Evolutionary conservation across 2,329 filamentous ascomycete species (phyloP).

Genomic region (Ramularia endophylla): DNA sequence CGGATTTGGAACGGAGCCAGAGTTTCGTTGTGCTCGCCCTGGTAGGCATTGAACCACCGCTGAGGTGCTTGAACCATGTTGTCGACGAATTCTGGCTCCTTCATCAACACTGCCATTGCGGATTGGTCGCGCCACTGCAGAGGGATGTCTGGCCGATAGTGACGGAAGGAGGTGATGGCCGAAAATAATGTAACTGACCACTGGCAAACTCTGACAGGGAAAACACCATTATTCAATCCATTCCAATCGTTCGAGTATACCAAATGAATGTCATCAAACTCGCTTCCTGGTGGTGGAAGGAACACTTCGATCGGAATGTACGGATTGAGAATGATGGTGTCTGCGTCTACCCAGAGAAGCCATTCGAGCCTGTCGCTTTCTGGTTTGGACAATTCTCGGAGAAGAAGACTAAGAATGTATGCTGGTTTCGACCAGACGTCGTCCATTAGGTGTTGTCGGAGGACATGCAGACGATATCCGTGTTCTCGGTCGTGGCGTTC

Average conservation of each 20-base stretch:
- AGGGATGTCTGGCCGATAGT: slow-evolving; percentile 33
- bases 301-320: slow-evolving; percentile 37
- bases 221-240: slow-evolving; percentile 41
- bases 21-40: slow-evolving; percentile 35
- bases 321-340: slow-evolving; percentile 40
- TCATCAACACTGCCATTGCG: slow-evolving; percentile 36
- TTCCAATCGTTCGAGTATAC: slow-evolving; percentile 37
- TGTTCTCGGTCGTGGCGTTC: slow-evolving; percentile 36
- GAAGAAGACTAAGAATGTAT: slow-evolving; percentile 37
- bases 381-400: slow-evolving; percentile 35
- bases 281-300: slow-evolving; percentile 30
- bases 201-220: slow-evolving; percentile 35
- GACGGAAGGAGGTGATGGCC: slow-evolving; percentile 34
- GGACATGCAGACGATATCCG: slow-evolving; percentile 38
- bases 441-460: slow-evolving; percentile 38
- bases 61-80: slow-evolving; percentile 35
- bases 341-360: slow-evolving; percentile 42
- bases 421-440: slow-evolving; percentile 43
- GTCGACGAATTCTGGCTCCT: slow-evolving; percentile 29
- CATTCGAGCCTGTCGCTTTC: slow-evolving; percentile 36
- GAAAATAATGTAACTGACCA: slow-evolving; percentile 38
- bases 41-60: slow-evolving; percentile 42
- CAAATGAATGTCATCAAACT: slow-evolving; percentile 33
- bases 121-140: slow-evolving; percentile 37
- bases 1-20: slow-evolving; percentile 33